These are phyloP conservation scores for Castanospermum australe DNA, from an alignment of 306 rosid genomes.

Conservation along the genomic window DNA sequence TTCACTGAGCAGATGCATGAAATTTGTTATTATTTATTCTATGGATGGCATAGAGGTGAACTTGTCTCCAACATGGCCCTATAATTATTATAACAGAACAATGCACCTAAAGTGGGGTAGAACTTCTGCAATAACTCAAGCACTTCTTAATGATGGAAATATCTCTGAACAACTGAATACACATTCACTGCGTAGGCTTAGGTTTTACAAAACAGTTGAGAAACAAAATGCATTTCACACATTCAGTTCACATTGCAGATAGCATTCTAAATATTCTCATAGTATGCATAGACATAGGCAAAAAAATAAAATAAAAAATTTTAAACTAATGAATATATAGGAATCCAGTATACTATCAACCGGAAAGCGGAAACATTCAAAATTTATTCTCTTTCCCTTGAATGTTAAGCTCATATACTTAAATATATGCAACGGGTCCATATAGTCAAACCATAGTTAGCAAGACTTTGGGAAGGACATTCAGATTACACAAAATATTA, in stretches of 20 bases:
- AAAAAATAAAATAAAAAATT: not conserved
- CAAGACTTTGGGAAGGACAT: not conserved
- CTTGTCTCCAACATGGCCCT: not conserved
- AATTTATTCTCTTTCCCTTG: not conserved
- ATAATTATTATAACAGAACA: not conserved
- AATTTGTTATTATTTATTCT: not conserved
- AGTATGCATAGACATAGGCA: not conserved
- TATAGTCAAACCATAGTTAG: not conserved
- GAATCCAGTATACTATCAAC: not conserved
- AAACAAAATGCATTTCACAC: not conserved
- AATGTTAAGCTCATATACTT: not conserved
- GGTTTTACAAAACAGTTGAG: not conserved
- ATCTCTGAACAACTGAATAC: not conserved
- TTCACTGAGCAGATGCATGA: not conserved
- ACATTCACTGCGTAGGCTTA: not conserved
- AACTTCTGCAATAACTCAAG: not conserved
- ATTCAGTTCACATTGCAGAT: not conserved
- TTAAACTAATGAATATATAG: not conserved
- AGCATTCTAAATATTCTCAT: not conserved
- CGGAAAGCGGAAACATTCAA: not conserved
- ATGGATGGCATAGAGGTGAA: not conserved
- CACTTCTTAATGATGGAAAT: not conserved
- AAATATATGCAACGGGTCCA: not conserved
- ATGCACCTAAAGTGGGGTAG: not conserved
- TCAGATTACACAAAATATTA: not conserved